phyloP scores from a whole-genome alignment of 2,329 filamentous ascomycete species.

The Talaromyces verruculosus region DNA sequence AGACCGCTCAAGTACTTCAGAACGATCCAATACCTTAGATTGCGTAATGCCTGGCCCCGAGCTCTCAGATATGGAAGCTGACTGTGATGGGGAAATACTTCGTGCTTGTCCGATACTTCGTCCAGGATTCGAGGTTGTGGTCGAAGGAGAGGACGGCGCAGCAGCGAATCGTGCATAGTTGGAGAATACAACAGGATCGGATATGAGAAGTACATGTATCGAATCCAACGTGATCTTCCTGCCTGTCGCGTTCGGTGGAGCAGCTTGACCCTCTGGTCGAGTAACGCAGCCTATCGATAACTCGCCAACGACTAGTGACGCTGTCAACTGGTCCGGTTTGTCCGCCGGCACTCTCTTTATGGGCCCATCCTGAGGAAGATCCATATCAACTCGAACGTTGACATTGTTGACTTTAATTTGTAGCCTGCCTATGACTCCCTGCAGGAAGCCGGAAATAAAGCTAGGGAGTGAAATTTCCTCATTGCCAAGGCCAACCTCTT shows the following conservation, averaged over 20 bases:
- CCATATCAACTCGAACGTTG: conserved; percentile 53
- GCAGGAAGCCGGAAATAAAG: conserved; percentile 61
- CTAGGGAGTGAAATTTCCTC: conserved; percentile 56
- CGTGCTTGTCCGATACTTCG: conserved; percentile 29
- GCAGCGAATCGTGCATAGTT: conserved; percentile 43
- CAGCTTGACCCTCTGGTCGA: neutral
- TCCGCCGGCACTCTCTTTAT: conserved; percentile 37
- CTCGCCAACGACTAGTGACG: conserved; percentile 37
- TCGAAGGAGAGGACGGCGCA: conserved; percentile 36
- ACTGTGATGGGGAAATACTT: conserved; percentile 30
- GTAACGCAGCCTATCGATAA: conserved; percentile 36
- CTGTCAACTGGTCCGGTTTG: conserved; percentile 39
- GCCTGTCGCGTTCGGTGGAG: conserved; percentile 24
- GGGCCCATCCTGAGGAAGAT: conserved; percentile 42
- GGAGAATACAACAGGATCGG: conserved; percentile 51
- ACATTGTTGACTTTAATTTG: conserved; percentile 56
- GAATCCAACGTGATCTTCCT: conserved; percentile 46
- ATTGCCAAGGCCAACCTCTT: conserved; percentile 50
- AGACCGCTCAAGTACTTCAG: conserved; percentile 21
- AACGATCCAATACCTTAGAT: conserved; percentile 41
- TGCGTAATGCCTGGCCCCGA: conserved; percentile 36
- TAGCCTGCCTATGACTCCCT: conserved; percentile 59
- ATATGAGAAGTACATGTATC: conserved; percentile 49
- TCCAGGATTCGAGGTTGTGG: conserved; percentile 36
- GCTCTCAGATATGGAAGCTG: conserved; percentile 28